phyloP scores from a whole-genome alignment of 495 filamentous ascomycete genomes.

The Annulohypoxylon moriforme region DNA sequence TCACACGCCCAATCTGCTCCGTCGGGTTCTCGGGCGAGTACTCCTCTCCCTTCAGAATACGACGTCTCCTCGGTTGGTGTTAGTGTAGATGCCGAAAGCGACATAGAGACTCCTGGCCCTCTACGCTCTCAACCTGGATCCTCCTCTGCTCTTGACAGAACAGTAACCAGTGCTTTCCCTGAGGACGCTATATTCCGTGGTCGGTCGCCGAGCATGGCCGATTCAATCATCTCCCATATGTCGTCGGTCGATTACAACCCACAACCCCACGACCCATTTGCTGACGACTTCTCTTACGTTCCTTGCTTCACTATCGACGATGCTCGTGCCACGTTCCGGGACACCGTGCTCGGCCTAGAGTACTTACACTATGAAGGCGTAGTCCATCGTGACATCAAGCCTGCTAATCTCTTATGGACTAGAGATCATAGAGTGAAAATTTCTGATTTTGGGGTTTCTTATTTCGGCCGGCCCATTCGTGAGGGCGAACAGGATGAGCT shows the following conservation, averaged over 20 bases:
- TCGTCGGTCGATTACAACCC: slow-evolving; percentile 63
- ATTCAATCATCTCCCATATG: slow-evolving; percentile 71
- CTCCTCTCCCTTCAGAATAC: slow-evolving; percentile 57
- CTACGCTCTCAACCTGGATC: slow-evolving; percentile 61
- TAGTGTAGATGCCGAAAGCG: slow-evolving; percentile 52
- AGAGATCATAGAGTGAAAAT: slow-evolving; percentile 91
- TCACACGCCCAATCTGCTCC: slow-evolving; percentile 58
- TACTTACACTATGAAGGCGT: slow-evolving; percentile 97
- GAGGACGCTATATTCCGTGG: slow-evolving; percentile 64
- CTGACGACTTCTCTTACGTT: slow-evolving; percentile 90
- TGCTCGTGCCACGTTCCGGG: slow-evolving; percentile 88
- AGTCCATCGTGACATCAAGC: slow-evolving; percentile 98
- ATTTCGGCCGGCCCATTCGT: slow-evolving; percentile 85
- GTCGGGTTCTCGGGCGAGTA: slow-evolving; percentile 58
- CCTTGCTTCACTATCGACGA: slow-evolving; percentile 89
- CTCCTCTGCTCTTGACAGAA: slow-evolving; percentile 73
- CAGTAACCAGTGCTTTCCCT: slow-evolving; percentile 77
- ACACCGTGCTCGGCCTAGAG: slow-evolving; percentile 92
- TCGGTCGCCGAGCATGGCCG: slow-evolving; percentile 70
- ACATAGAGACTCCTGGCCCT: slow-evolving; percentile 58
- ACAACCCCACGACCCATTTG: slow-evolving; percentile 66
- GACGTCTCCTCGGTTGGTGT: slow-evolving; percentile 50
- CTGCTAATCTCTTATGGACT: slow-evolving; percentile 94
- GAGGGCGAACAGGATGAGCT: slow-evolving; percentile 81
- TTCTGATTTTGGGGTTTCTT: slow-evolving; percentile 99